These are phyloP conservation scores for Calycina marina DNA, from an alignment of 2,329 filamentous ascomycete genomes.

Conservation along the genomic window DNA sequence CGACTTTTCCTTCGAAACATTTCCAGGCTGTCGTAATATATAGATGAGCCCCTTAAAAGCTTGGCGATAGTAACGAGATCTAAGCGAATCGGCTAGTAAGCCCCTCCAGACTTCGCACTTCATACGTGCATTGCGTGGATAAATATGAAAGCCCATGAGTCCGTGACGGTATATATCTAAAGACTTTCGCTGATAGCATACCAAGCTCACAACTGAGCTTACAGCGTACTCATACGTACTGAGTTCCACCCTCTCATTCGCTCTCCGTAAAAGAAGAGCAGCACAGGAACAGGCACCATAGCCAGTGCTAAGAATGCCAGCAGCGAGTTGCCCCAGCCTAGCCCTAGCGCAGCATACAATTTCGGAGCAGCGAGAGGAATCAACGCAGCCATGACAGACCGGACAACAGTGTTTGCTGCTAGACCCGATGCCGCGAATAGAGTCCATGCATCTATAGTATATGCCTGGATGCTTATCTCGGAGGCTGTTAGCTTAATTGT, in stretches of 20 bases:
- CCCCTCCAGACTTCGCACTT: no score
- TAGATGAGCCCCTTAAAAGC: no score
- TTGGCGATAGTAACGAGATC: no score
- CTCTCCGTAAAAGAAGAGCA: conserved; percentile 3
- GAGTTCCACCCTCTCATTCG: conserved; percentile 1
- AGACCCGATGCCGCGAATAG: conserved; percentile 26
- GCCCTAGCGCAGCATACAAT: conserved; percentile 27
- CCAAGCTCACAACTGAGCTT: no score
- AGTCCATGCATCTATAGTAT: conserved; percentile 30
- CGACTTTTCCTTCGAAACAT: no score
- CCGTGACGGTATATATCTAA: no score
- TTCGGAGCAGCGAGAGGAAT: conserved; percentile 33
- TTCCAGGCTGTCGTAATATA: no score
- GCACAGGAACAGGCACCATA: conserved; percentile 26
- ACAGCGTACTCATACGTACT: no score
- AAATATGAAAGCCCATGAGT: no score
- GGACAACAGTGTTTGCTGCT: conserved; percentile 25
- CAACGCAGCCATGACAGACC: conserved; percentile 32
- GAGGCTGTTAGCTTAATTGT: conserved; percentile 24
- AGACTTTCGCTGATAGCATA: no score
- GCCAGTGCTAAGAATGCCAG: conserved; percentile 32
- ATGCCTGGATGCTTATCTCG: conserved; percentile 22
- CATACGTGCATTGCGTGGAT: no score
- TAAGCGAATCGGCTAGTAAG: no score
- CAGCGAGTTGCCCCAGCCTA: conserved; percentile 32